Evolutionary conservation across 2,329 filamentous ascomycete genomes (phyloP).

Genomic region (Furcasterigmium furcatum): DNA sequence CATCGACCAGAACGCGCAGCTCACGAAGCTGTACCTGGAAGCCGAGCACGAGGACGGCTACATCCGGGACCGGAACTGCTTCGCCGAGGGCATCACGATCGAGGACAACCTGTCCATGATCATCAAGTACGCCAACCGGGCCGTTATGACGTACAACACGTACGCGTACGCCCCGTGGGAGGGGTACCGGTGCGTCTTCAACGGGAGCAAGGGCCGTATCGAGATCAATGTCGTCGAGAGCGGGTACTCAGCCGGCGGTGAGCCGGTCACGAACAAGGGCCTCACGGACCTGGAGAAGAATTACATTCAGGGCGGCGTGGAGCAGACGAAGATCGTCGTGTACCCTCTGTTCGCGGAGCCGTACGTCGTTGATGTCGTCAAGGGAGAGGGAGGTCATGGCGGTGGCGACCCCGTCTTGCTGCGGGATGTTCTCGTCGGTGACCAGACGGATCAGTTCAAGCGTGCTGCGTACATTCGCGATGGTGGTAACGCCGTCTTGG

Average conservation of each 20-base stretch:
- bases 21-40: constrained; percentile 41
- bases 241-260: constrained; percentile 39
- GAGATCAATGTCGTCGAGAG: constrained; percentile 45
- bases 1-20: constrained; percentile 32
- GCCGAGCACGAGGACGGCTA: constrained; percentile 47
- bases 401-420: constrained; percentile 42
- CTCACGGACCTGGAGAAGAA: constrained; percentile 11
- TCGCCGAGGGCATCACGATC: constrained; percentile 45
- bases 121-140: constrained; percentile 36
- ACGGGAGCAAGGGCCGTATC: constrained; percentile 38
- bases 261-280: constrained; percentile 25
- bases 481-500: constrained; percentile 39
- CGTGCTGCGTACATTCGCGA: constrained; percentile 39
- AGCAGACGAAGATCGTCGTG: constrained; percentile 30
- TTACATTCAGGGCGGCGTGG: constrained; percentile 31
- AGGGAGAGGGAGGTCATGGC: constrained; percentile 38
- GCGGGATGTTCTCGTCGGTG: constrained; percentile 37
- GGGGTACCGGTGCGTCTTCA: constrained; percentile 36
- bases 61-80: constrained; percentile 43
- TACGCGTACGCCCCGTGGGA: constrained; percentile 45
- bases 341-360: constrained; percentile 40
- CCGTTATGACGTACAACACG: constrained; percentile 40
- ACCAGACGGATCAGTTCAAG: constrained; percentile 28
- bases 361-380: constrained; percentile 32
- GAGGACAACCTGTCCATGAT: constrained; percentile 45